Percentiles rank a stretch among this genome's conserved stretches.
These are phyloP conservation scores for Fusarium oxysporum DNA, from an alignment of 2,329 filamentous ascomycete species.

Conservation along the genomic window DNA sequence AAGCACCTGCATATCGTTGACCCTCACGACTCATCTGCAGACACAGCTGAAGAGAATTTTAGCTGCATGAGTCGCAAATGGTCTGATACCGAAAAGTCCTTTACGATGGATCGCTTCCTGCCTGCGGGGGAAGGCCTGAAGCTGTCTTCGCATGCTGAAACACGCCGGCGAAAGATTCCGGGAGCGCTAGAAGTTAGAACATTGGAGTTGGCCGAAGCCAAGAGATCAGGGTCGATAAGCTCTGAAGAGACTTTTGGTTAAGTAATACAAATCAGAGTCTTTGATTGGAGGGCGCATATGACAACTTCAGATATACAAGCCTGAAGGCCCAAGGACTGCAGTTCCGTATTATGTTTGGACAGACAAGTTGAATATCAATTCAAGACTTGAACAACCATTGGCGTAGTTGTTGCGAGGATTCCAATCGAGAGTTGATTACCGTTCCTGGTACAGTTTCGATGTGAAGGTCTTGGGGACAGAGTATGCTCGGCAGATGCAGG, in stretches of 20 bases:
- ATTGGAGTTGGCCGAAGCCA: background rate
- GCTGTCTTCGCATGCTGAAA: conserved; percentile 12
- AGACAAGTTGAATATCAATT: background rate
- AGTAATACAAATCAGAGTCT: background rate
- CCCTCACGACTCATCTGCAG: conserved; percentile 12
- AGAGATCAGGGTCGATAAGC: background rate
- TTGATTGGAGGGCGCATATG: background rate
- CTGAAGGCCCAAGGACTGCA: background rate
- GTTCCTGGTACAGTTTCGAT: too few species aligned
- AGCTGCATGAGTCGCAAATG: conserved; percentile 21
- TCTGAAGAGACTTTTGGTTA: background rate
- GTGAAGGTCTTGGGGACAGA: too few species aligned
- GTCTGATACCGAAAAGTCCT: background rate
- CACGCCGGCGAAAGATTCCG: background rate
- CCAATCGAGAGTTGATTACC: too few species aligned
- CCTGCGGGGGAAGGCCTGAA: background rate
- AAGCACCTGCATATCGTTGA: background rate
- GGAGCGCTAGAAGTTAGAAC: conserved; percentile 25
- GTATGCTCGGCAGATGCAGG: too few species aligned
- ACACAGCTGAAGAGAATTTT: conserved; percentile 13
- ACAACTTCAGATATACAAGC: background rate
- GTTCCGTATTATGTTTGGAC: fast-evolving
- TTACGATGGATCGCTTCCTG: background rate
- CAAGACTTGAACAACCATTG: background rate
- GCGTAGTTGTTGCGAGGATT: background rate